These are phyloP conservation scores for Claviceps spartinae DNA, from an alignment of 2,329 filamentous ascomycete genomes.

Conservation along the genomic window DNA sequence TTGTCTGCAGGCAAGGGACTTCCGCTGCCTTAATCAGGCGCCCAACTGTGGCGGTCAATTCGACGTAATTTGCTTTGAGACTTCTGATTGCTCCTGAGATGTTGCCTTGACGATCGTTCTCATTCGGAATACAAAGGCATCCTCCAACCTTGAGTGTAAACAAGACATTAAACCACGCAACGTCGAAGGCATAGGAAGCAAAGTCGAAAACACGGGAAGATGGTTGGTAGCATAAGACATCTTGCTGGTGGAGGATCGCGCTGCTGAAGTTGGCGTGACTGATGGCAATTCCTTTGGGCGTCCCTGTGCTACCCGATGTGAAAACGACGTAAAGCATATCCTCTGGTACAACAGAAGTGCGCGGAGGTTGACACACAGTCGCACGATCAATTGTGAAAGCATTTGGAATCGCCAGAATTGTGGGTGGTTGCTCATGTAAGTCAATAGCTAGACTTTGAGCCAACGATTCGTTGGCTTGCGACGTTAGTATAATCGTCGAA, in stretches of 20 bases:
- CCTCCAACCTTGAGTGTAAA: no score
- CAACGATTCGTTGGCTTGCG: not conserved
- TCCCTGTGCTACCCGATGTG: not conserved
- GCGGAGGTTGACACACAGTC: no score
- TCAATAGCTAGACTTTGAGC: not conserved
- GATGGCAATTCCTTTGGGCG: not conserved
- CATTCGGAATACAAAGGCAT: no score
- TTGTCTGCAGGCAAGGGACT: no score
- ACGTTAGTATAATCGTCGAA: not conserved
- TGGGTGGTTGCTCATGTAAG: not conserved
- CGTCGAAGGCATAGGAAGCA: not conserved
- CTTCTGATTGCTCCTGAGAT: no score
- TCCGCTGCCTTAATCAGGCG: no score
- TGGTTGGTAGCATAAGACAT: slow-evolving; percentile 11
- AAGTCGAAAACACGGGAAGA: slow-evolving; percentile 19
- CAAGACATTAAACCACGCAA: no score
- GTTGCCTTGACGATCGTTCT: no score
- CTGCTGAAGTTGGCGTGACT: not conserved
- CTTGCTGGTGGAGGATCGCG: slow-evolving; percentile 15
- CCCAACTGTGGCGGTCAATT: no score
- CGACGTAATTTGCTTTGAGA: no score
- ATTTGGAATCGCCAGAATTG: not conserved
- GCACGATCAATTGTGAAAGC: no score
- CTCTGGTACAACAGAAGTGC: not conserved
- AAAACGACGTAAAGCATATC: not conserved